Conservation (phyloP, 1,284 basidiomycete genomes). For the Ganoderma leucocontextum region DNA sequence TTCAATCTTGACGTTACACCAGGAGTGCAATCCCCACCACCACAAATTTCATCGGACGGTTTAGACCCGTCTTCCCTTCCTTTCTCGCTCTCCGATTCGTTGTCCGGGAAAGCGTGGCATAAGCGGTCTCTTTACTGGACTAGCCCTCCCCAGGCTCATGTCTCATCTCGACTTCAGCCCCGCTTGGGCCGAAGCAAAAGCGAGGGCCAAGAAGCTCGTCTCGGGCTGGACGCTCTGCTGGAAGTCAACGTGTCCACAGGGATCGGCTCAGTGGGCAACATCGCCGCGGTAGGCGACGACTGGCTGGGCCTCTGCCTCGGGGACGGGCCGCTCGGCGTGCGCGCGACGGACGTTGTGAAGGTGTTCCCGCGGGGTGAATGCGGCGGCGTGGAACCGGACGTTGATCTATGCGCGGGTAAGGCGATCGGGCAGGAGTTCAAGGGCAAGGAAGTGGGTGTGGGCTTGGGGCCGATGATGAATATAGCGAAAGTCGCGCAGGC, state of each 20-base stretch:
- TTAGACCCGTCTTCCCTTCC: too few species aligned
- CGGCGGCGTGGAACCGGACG: constrained; percentile 65
- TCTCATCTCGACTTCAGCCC: constrained; percentile 52
- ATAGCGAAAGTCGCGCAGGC: constrained; percentile 70
- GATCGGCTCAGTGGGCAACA: constrained; percentile 58
- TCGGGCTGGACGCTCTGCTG: constrained; percentile 47
- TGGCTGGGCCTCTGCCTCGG: constrained; percentile 75
- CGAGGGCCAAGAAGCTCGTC: constrained; percentile 48
- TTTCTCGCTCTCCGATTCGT: too few species aligned
- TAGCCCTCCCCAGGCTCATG: constrained; percentile 39
- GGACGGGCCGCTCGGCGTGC: constrained; percentile 59
- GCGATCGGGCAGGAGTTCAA: constrained; percentile 83
- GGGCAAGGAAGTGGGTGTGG: constrained; percentile 82
- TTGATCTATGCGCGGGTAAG: constrained; percentile 74
- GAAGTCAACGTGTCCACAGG: constrained; percentile 53
- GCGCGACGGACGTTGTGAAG: constrained; percentile 58
- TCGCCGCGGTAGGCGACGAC: constrained; percentile 41
- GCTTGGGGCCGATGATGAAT: constrained; percentile 75
- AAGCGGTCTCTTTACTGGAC: too few species aligned
- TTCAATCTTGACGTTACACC: too few species aligned
- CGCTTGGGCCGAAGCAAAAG: constrained; percentile 51
- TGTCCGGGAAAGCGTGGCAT: too few species aligned
- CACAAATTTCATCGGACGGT: too few species aligned
- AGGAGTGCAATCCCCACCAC: too few species aligned
- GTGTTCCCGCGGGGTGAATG: constrained; percentile 70